These are phyloP conservation scores for Actinomortierella ambigua DNA, from an alignment of 371 early-diverging fungal genomes.

Conservation along the genomic window DNA sequence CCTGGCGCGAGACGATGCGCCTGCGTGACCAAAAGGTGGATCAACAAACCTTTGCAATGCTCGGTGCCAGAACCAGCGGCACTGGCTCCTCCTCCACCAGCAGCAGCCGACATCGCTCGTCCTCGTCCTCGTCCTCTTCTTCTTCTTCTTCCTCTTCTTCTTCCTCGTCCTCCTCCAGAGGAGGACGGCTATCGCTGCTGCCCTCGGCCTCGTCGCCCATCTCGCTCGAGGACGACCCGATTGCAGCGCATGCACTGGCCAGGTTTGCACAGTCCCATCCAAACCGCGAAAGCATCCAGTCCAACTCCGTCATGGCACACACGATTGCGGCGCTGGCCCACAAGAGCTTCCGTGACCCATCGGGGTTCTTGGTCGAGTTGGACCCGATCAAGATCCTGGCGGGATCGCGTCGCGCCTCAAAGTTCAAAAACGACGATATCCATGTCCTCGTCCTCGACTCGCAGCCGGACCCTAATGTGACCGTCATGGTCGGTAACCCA, in stretches of 20 bases:
- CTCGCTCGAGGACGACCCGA: not conserved
- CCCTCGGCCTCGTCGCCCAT: not conserved
- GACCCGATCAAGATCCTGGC: conserved; percentile 39
- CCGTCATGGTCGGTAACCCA: conserved; percentile 41
- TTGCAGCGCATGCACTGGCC: conserved; percentile 11
- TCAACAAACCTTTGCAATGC: no score
- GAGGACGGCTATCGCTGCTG: not conserved
- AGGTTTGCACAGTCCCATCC: conserved; percentile 42
- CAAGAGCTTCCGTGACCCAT: conserved; percentile 31
- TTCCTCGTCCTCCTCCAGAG: not conserved
- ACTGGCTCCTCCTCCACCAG: conserved; percentile 22
- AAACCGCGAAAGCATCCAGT: conserved; percentile 14
- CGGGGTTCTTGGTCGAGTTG: conserved; percentile 36
- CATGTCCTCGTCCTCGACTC: conserved; percentile 43
- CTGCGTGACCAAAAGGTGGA: no score
- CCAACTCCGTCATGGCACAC: conserved; percentile 29
- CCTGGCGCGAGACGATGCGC: no score
- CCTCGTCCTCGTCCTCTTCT: no score
- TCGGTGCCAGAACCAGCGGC: no score
- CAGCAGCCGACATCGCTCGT: no score
- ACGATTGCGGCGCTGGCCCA: conserved; percentile 26
- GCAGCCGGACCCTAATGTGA: conserved; percentile 45
- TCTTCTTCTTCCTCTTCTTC: conserved; percentile 18
- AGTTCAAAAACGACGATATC: conserved; percentile 40
- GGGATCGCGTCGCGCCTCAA: conserved; percentile 31